Base-by-base conservation (phyloP, 2,329 filamentous ascomycete genomes). In the Aspergillus caelatus region DNA sequence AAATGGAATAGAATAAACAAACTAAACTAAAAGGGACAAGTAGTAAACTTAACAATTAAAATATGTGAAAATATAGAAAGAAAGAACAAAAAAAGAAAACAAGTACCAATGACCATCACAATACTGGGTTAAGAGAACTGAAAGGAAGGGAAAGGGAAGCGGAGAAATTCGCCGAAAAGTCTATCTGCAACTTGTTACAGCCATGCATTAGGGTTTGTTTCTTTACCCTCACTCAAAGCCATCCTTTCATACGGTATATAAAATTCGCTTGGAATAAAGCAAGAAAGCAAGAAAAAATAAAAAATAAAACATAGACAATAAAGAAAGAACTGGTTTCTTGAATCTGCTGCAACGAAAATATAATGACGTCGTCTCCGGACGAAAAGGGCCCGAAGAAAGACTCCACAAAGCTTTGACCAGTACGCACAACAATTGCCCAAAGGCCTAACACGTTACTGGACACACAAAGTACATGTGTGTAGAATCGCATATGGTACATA, bases 351-450 rank as follows among this genome's bases (percentile, higher is more conserved):
- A 32, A 53, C 43, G 28, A 48, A 53, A 11, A 53, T 10, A 39
- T n/a, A 14, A 26, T 56, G 54, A 58, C 43, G 45, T 41, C 28
- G 58, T 52, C 23, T 23, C 50, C 46, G 55, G 54, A 58, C 60
- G n/a, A 36, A 59, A 53, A 41, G 16, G 57, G 26, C n/a, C 34
- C 30, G n/a, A 36, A 50, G 19, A 52, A 23, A 28, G 52, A 55
- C 41, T 58, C 59, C 60, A 62, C 60, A 36, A 53, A 54, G 55
- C 60, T 57, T 48, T 53, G 60, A 50, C 60, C 60, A 62, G 60
- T 43, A 23, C 56, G 54, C 54, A 62, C 53, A 57, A 57, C 52
- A 21, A 46, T 14, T 26, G 52, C 7, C 19, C 26, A 59, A 14
- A 39, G 11, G 39, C 45, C 10, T 48, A 48, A 26, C 10, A 26